Base-by-base conservation (phyloP, 2,329 filamentous ascomycete genomes). In the Sclerotinia nivalis region DNA sequence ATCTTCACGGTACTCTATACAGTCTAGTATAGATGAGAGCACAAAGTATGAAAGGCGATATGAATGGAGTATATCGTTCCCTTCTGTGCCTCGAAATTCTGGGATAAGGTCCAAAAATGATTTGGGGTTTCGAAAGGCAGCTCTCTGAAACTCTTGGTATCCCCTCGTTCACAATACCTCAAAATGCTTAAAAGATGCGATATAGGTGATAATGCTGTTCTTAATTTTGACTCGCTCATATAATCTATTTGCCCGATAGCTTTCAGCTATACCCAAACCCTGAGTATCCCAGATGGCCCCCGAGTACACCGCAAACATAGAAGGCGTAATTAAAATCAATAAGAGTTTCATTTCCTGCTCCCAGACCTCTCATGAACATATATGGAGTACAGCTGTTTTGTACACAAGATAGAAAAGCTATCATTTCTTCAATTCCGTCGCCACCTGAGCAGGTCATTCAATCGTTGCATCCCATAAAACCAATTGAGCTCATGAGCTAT, bases 401-500 rank as follows among this genome's bases (percentile, higher is more conserved):
- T 71, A 72, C 70, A 72, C 43, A 56, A 58, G 65, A 70, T 54
- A 52, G 66, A 40, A 58, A 40, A 43, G 64, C 65, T 68, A 72
- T 66, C 49, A 65, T 54, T 47, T 61, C 52, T 71, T 61, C 52
- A 34, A 49, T 28, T 55, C 59, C 54, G 28, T 60, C 59, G 13
- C 61, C 56, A 31, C 66, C 52, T 47, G 37, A 70, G 34, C 34
- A 60, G 55, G 45, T 62, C 52, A 47, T 55, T 64, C 37, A 28
- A 49, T 68, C 56, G 34, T 60, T 31, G 52, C 60, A 43, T 43
- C 50, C 47, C 40, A 58, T 54, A 67, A 43, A n/a, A 34, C 59
- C 40, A n/a, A 31, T 37, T 34, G 43, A 71, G 40, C 37, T 73
- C 71, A 79, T 64, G 77, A 77, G 82, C 83, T 89, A 82, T 84